Conservation (phyloP, 257 asterid genomes). For the Misopates orontium region DNA sequence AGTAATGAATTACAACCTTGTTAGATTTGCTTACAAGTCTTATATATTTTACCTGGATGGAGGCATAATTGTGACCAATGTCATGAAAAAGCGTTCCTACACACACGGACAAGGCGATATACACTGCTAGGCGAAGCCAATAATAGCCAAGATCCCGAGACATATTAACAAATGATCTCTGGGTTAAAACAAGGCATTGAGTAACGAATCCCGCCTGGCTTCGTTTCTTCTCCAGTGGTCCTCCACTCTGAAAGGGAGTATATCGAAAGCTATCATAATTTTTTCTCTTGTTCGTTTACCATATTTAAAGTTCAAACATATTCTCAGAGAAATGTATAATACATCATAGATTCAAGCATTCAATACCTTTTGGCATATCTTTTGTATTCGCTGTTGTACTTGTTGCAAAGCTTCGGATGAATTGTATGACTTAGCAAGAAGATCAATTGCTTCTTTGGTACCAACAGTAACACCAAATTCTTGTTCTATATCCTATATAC, state of each 20-base stretch:
- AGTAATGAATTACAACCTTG: not conserved
- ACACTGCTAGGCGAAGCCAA: conserved; percentile 63
- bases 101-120: conserved; percentile 45
- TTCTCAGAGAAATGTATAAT: no score
- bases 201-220: conserved; percentile 53
- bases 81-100: conserved; percentile 51
- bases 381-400: conserved; percentile 33
- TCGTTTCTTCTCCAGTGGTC: conserved; percentile 35
- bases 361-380: conserved; percentile 39
- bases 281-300: no score
- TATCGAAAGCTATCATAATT: no score
- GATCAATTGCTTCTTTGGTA: conserved; percentile 42
- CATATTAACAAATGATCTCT: conserved; percentile 60
- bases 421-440: conserved; percentile 46
- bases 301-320: no score
- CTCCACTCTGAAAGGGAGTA: conserved; percentile 40
- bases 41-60: conserved; percentile 48
- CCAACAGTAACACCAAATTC: conserved; percentile 37
- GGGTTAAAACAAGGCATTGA: conserved; percentile 51
- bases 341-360: no score
- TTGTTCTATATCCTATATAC: conserved; percentile 61
- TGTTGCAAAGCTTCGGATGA: conserved; percentile 38
- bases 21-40: not conserved
- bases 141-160: conserved; percentile 63
- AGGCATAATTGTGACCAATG: conserved; percentile 45